Conservation (phyloP, 495 filamentous ascomycete genomes). For the Xylaria cubensis region DNA sequence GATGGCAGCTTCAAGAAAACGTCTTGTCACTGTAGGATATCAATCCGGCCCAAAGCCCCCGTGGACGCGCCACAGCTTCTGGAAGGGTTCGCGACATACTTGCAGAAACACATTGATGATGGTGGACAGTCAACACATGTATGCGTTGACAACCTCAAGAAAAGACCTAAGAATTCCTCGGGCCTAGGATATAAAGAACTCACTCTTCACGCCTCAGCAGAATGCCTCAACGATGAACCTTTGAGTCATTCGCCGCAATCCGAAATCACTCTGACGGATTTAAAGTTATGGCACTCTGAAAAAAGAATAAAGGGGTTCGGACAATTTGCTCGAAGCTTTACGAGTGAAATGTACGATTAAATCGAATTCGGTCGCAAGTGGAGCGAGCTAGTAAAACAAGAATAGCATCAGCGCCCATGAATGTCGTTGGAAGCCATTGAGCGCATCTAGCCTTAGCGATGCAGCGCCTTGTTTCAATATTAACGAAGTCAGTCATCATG, state of each 20-base stretch:
- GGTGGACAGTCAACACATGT: not conserved
- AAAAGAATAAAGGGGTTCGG: not conserved
- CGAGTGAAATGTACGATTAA: not conserved
- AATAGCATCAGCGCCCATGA: no score
- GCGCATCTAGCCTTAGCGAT: no score
- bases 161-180: not conserved
- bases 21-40: not conserved
- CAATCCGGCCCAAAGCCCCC: not conserved
- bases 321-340: not conserved
- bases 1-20: slow-evolving; percentile 1
- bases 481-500: not conserved
- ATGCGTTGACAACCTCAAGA: slow-evolving; percentile 10
- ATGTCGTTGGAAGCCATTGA: no score
- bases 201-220: slow-evolving; percentile 2
- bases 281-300: slow-evolving; percentile 22
- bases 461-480: no score
- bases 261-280: slow-evolving; percentile 19
- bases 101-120: not conserved
- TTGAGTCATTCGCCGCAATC: slow-evolving; percentile 23
- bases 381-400: no score
- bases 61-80: slow-evolving; percentile 10
- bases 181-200: not conserved
- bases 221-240: slow-evolving; percentile 21
- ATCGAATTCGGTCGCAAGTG: no score
- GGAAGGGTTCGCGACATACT: not conserved